Evolutionary conservation across 257 asterid genomes (phyloP), one percentile per base, ranked within the genome.

Genomic region (Salvia miltiorrhiza): DNA sequence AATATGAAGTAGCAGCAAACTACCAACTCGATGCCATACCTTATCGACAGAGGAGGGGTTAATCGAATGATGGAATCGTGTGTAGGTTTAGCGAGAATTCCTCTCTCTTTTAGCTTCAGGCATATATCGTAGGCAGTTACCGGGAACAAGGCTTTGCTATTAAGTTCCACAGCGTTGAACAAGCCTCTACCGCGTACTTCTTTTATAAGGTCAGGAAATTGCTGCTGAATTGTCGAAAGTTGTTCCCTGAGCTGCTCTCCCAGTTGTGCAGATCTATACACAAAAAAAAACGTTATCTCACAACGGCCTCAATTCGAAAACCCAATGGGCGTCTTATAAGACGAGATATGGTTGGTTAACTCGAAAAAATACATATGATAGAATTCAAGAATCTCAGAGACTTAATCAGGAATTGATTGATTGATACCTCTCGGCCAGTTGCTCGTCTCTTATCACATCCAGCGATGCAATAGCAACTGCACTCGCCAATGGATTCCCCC

Each of bases 401-500:
- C 5, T 5, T n/a, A 40, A 17, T 30, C 5, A 17, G 44, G n/a
- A 30, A 4, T 30, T 30, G 8, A 12, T 26, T 24, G 10, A 12
- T 21, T 24, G 35, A 72, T 82, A 93, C 99, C 99, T 93, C 78
- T 90, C 96, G 20, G 90, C 87, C 61, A 93, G 91, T 72, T 61
- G 79, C 78, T 93, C 97, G 12, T 93, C 93, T 69, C 73, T 77
- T 71, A 93, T 80, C 79, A 90, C 95, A 39, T 90, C 90, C 12
- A 92, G 72, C 5, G 99, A 90, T 50, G 97, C 95, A 81, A 90
- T 79, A 72, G 95, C 96, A 76, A 93, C 96, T 72, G 99, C 97
- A 75, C 96, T 88, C 48, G 96, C 95, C 90, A 90, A 83, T 33
- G 99, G 97, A 66, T 90, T 93, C 35, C 97, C 99, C 30, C 96